phyloP scores from a whole-genome alignment of 306 rosid genomes.

The Acacia confusa region DNA sequence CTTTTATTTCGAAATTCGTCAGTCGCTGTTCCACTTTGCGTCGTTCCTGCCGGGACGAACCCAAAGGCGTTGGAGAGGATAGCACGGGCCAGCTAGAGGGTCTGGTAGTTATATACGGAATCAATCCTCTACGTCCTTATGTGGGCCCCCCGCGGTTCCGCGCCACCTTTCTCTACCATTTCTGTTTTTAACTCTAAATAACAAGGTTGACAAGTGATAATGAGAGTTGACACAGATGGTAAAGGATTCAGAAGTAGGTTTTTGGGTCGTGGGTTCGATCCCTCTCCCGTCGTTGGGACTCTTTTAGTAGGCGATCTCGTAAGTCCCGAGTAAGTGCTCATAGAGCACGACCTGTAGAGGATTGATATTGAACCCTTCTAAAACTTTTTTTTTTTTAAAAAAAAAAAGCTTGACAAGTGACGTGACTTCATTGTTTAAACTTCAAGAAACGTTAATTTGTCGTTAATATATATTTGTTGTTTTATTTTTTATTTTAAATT shows the following conservation, averaged over 20 bases:
- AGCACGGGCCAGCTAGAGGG: conserved; percentile 2
- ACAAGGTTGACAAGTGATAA: not conserved
- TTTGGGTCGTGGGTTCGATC: too few relatives aligned
- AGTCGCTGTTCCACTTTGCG: conserved; percentile 28
- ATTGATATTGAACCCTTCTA: too few relatives aligned
- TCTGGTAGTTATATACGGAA: not conserved
- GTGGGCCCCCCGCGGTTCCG: conserved; percentile 33
- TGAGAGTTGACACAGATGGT: too few relatives aligned
- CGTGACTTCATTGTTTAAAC: not conserved
- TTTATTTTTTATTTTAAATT: not conserved
- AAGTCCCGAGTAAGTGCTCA: too few relatives aligned
- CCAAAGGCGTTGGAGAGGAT: conserved; percentile 21
- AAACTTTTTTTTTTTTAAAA: too few relatives aligned
- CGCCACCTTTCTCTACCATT: conserved; percentile 8
- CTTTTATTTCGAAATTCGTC: not conserved
- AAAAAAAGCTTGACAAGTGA: not conserved
- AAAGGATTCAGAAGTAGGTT: too few relatives aligned
- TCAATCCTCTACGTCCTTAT: not conserved
- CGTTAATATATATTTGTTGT: not conserved
- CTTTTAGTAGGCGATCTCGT: too few relatives aligned
- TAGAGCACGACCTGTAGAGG: too few relatives aligned
- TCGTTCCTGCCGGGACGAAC: conserved; percentile 22
- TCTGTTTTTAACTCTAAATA: not conserved
- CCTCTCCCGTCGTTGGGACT: too few relatives aligned
- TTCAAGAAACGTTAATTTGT: not conserved